Evolutionary conservation across 768 basidiomycete species (phyloP).

Genomic region (Boletus subcaerulescens): DNA sequence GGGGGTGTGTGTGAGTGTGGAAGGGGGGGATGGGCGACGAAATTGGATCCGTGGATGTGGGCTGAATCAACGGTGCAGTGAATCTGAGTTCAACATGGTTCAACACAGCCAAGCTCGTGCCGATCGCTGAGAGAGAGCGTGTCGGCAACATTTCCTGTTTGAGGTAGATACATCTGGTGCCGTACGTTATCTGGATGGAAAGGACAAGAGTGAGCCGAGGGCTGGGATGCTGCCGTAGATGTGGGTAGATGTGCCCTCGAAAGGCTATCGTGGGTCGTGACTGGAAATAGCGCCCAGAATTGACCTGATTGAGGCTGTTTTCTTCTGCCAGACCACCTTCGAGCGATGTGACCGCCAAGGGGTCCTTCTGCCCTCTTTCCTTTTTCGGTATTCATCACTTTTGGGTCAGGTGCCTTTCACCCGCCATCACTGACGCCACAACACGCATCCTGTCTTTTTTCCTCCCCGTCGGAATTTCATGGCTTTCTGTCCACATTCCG

Average conservation of each 20-base stretch:
- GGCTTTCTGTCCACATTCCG: conserved; percentile 33
- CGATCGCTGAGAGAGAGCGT: conserved; percentile 28
- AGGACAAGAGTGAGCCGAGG: conserved; percentile 12
- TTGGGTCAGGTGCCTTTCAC: conserved; percentile 31
- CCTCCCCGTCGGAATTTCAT: conserved; percentile 32
- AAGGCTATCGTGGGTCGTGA: conserved; percentile 32
- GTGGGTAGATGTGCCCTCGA: conserved; percentile 29
- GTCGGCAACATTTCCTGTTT: conserved; percentile 30
- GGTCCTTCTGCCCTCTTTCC: conserved; percentile 15
- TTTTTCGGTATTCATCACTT: conserved; percentile 19
- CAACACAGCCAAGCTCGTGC: conserved; percentile 27
- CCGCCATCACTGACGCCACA: conserved; percentile 38
- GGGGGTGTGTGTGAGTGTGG: neutral
- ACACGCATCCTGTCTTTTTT: conserved; percentile 30
- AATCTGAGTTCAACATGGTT: conserved; percentile 17
- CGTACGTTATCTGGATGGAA: conserved; percentile 30
- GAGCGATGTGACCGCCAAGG: conserved; percentile 34
- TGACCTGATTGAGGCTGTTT: conserved; percentile 19
- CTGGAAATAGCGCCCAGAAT: conserved; percentile 26
- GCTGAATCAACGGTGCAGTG: conserved; percentile 28
- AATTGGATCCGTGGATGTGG: conserved; percentile 5
- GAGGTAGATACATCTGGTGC: conserved; percentile 31
- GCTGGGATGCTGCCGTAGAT: conserved; percentile 14
- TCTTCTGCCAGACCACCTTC: conserved; percentile 18
- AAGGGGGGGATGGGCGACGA: neutral